phyloP scores from a whole-genome alignment of 2,329 filamentous ascomycete genomes.

The Drechslera avenae region DNA sequence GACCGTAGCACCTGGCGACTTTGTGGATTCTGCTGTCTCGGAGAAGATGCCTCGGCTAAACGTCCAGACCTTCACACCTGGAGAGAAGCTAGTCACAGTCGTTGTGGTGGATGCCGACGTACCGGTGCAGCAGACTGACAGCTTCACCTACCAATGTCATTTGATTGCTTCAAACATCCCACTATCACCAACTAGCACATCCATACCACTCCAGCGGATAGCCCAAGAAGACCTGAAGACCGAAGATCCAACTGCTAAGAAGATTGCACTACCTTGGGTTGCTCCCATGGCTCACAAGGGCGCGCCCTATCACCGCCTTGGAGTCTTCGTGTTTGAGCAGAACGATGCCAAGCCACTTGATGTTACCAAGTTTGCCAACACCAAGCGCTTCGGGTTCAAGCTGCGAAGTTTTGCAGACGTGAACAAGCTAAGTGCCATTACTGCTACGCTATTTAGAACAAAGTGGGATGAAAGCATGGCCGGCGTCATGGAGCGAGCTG shows the following conservation, averaged over 20 bases:
- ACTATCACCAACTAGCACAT: conserved; percentile 61
- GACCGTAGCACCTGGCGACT: conserved; percentile 74
- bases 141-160: conserved; percentile 82
- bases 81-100: conserved; percentile 80
- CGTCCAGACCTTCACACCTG: conserved; percentile 83
- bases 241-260: conserved; percentile 54
- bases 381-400: conserved; percentile 73
- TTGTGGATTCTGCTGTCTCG: conserved; percentile 75
- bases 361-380: conserved; percentile 71
- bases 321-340: conserved; percentile 84
- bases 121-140: conserved; percentile 74
- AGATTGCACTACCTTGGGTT: conserved; percentile 80
- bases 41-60: conserved; percentile 75
- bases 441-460: conserved; percentile 85
- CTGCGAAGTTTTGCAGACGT: conserved; percentile 75
- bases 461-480: conserved; percentile 88
- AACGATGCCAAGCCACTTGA: conserved; percentile 54
- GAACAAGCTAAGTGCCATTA: conserved; percentile 72
- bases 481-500: conserved; percentile 82
- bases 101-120: conserved; percentile 91
- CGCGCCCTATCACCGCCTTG: conserved; percentile 85
- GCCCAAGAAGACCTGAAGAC: conserved; percentile 47
- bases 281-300: conserved; percentile 89
- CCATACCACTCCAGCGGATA: conserved; percentile 39
- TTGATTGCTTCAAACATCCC: conserved; percentile 78